These are phyloP conservation scores for Daldinia grandis DNA, from an alignment of 495 filamentous ascomycete species.

Conservation along the genomic window DNA sequence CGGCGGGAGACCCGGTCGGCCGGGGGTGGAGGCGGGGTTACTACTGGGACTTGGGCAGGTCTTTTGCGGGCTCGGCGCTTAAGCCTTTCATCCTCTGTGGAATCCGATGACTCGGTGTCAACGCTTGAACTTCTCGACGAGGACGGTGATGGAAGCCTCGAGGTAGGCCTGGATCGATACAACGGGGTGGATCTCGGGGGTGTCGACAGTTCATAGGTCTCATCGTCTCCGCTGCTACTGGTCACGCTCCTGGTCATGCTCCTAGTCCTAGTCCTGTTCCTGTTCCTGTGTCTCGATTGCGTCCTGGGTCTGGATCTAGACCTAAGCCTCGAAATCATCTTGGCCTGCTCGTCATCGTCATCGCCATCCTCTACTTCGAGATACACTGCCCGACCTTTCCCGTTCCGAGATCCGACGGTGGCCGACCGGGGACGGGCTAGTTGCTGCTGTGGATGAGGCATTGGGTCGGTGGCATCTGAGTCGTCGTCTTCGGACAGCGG, in stretches of 20 bases:
- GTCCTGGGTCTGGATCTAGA: conserved; percentile 36
- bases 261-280: conserved; percentile 3
- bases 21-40: conserved; percentile 30
- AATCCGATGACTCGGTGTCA: conserved; percentile 51
- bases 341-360: conserved; percentile 40
- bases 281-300: conserved; percentile 13
- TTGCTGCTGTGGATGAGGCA: conserved; percentile 43
- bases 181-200: conserved; percentile 51
- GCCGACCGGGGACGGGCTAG: conserved; percentile 36
- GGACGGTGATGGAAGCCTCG: conserved; percentile 48
- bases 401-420: conserved; percentile 34
- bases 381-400: conserved; percentile 37
- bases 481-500: conserved; percentile 37
- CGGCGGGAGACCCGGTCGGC: conserved; percentile 32
- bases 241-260: conserved; percentile 12
- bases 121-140: conserved; percentile 51
- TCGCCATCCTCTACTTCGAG: conserved; percentile 44
- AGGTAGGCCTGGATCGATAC: conserved; percentile 53
- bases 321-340: conserved; percentile 39
- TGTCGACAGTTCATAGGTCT: conserved; percentile 45
- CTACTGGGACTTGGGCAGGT: conserved; percentile 25
- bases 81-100: conserved; percentile 48
- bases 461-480: conserved; percentile 32
- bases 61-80: conserved; percentile 33
- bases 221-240: conserved; percentile 40